Evolutionary conservation across 345 rosid species (phyloP).

Genomic region (Nephelium lappaceum): DNA sequence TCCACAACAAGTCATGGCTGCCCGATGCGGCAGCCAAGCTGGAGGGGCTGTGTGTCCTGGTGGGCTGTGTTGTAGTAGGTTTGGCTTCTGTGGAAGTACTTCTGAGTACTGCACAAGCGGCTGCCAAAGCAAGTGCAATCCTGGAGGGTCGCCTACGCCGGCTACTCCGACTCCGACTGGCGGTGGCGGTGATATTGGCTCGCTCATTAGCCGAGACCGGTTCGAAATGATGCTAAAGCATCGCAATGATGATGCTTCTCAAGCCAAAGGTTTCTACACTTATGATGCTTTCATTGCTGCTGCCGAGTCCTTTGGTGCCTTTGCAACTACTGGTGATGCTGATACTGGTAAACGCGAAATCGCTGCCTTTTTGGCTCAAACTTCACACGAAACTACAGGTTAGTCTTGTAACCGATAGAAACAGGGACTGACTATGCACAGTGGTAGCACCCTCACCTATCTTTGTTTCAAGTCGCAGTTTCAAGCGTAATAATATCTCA

Average conservation of each 20-base stretch:
- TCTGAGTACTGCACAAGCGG: slow-evolving; percentile 25
- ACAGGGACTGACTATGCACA: too few species aligned
- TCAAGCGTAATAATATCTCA: too few species aligned
- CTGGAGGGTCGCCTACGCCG: slow-evolving; percentile 6
- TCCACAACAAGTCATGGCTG: slow-evolving; percentile 15
- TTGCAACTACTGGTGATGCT: slow-evolving; percentile 51
- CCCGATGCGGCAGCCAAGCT: slow-evolving; percentile 37
- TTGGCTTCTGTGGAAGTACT: slow-evolving; percentile 34
- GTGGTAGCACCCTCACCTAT: too few species aligned
- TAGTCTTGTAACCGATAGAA: too few species aligned
- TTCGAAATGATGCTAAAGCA: slow-evolving; percentile 56
- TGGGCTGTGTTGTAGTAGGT: slow-evolving; percentile 33
- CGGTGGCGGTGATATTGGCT: slow-evolving; percentile 17
- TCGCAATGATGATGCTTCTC: slow-evolving; percentile 48
- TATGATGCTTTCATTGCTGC: slow-evolving; percentile 64
- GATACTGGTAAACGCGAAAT: slow-evolving; percentile 49
- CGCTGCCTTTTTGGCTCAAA: slow-evolving; percentile 72
- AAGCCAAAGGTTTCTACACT: slow-evolving; percentile 52
- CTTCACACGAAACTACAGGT: slow-evolving; percentile 78
- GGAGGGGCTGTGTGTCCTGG: slow-evolving; percentile 30
- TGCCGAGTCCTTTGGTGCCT: slow-evolving; percentile 45
- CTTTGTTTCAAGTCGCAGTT: too few species aligned
- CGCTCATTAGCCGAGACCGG: slow-evolving; percentile 25
- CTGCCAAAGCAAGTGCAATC: slow-evolving; percentile 37
- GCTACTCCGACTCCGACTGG: slow-evolving; percentile 7